Evolutionary conservation across 495 filamentous ascomycete species (phyloP), one percentile per base, ranked within the genome.

Genomic region (Cladorrhinum samala): DNA sequence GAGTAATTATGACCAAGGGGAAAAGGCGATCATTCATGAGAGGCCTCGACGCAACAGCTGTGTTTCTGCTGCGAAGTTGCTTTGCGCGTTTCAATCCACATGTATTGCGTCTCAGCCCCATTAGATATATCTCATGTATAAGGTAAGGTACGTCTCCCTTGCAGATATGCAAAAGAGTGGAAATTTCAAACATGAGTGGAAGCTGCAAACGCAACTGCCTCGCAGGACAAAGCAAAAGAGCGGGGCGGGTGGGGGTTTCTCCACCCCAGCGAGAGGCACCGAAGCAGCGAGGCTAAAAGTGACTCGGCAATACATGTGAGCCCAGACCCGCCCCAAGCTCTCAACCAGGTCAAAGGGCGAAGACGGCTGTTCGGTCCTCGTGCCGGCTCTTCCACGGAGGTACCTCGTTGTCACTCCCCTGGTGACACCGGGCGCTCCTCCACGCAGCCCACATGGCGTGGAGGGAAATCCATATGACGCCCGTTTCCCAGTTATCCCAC

Each of bases 311-410:
- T 54, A 55, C 56, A 47, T 59, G 25, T 2, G 13, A 0, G 52
- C n/a, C 23, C n/a, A 50, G 47, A 50, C 16, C 23, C 9, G 14
- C 18, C 46, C 8, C 25, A 18, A 30, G 3, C 18, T 11, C 23
- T 50, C 45, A 24, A 33, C 4, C 53, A 50, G 39, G 49, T 38
- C 21, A 9, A n/a, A 18, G 23, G 44, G 49, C 46, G 6, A 54
- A 30, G 17, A 37, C 58, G 58, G 58, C 16, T 56, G 11, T 36
- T 56, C 58, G 58, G 58, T 51, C 58, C 58, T 60, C 17, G 6
- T 47, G 30, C 50, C 58, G 39, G 40, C 30, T 30, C 13, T 37
- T 47, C 27, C 14, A 24, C 39, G 16, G 47, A 59, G 25, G 56
- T 59, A 59, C 18, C 44, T 45, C 48, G 30, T 46, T 47, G 56